Evolutionary conservation across 2,329 filamentous ascomycete species (phyloP).

Genomic region (Aspergillus brunneoviolaceus): DNA sequence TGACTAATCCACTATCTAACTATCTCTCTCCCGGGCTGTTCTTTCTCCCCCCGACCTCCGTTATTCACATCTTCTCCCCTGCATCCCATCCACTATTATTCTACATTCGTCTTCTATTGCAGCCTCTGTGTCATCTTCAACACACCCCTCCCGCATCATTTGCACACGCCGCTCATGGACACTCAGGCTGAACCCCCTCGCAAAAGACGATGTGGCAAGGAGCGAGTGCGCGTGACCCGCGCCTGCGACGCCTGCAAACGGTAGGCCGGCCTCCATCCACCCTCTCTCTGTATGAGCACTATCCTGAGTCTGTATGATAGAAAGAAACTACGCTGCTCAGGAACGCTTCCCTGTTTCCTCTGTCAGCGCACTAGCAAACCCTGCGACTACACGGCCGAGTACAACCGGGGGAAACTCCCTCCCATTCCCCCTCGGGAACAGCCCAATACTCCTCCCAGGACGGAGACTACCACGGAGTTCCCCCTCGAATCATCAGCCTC

Average conservation of each 20-base stretch:
- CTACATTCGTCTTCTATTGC: no score
- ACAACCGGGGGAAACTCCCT: conserved; percentile 15
- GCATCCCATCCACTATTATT: no score
- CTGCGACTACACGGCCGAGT: conserved; percentile 17
- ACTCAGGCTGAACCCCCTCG: not conserved
- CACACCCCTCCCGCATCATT: no score
- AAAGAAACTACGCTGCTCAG: conserved; percentile 19
- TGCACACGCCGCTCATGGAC: no score
- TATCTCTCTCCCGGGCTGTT: no score
- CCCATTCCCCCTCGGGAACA: conserved; percentile 8
- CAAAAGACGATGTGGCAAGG: conserved; percentile 15
- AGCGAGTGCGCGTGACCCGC: conserved; percentile 18
- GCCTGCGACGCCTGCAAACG: conserved; percentile 18
- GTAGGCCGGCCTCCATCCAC: not conserved
- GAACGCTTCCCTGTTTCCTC: conserved; percentile 14
- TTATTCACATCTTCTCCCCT: no score
- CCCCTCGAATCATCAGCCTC: not conserved
- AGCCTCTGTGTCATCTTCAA: no score
- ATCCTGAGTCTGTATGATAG: not conserved
- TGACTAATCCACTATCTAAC: no score
- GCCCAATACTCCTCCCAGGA: not conserved
- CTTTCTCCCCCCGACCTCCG: no score
- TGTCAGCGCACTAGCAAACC: conserved; percentile 7
- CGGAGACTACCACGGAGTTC: not conserved
- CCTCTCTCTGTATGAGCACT: not conserved